Evolutionary conservation across 169 alveolate genomes (phyloP), one percentile per base, ranked within the genome.

Genomic region (Theileria sp.): DNA sequence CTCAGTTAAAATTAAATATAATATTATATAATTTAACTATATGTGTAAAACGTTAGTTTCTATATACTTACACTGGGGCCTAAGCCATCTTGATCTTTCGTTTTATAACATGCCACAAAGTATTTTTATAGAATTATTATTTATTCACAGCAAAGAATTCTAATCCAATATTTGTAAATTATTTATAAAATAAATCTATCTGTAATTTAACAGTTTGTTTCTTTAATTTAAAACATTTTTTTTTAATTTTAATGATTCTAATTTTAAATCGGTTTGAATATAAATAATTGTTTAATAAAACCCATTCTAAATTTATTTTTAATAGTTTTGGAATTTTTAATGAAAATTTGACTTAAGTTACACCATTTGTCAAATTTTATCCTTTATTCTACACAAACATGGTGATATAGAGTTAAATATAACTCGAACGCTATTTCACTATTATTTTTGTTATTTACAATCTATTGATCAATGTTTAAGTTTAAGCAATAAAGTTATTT

Each of bases 221-320:
- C 17, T 3, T 38, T 64, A 15, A 21, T 15, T 21, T 64, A 64
- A 64, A 64, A 25, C 8, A 64, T 15, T 64, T 23, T 26, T n/a
- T 64, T 64, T 64, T 64, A 64, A n/a, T 64, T 64, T n/a, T 21
- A n/a, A 21, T 64, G 72, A 64, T 64, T 64, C 72, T 64, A 28
- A 64, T 28, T 64, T 64, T 64, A 64, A 64, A 64, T 64, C 38
- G 0, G 25, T 28, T 64, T 64, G 3, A 38, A 64, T 64, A n/a
- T 34, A 21, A 21, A 26, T 38, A n/a, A 5, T 30, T 26, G 32
- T 15, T 64, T 64, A 23, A 64, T 21, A n/a, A 28, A 64, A 64
- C 54, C 4, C 54, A 44, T 44, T 13, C 12, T 13, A 44, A 44
- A 44, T 13, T 44, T 8, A 44, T 44, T 44, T 44, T 44, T 44